Conservation (phyloP, 306 rosid species). For the Sicyos edulis region DNA sequence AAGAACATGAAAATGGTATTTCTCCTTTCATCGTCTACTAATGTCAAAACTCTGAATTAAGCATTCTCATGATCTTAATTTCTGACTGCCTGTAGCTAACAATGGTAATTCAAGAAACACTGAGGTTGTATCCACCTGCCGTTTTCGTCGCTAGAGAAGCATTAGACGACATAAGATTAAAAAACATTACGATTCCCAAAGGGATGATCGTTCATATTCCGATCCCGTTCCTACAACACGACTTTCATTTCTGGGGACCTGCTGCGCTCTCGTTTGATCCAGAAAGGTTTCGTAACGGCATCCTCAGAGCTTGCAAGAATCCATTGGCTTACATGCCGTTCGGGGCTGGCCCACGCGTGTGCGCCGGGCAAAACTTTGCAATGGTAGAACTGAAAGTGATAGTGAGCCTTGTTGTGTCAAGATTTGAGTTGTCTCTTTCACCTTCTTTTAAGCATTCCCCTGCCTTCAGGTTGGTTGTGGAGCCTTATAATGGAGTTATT, state of each 20-base stretch:
- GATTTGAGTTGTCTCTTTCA: slow-evolving; percentile 31
- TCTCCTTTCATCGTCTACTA: not conserved
- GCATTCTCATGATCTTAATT: not conserved
- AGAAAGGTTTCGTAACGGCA: slow-evolving; percentile 49
- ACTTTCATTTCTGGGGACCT: slow-evolving; percentile 47
- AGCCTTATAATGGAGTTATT: slow-evolving; percentile 29
- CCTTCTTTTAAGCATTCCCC: slow-evolving; percentile 32
- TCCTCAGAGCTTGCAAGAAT: slow-evolving; percentile 40
- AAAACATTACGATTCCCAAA: slow-evolving; percentile 44
- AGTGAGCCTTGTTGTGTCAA: slow-evolving; percentile 26
- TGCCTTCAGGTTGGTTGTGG: slow-evolving; percentile 19
- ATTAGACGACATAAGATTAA: slow-evolving; percentile 34
- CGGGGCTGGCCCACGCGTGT: slow-evolving; percentile 48
- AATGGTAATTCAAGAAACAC: slow-evolving; percentile 73
- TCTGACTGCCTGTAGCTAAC: slow-evolving; percentile 34
- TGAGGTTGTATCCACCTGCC: slow-evolving; percentile 53
- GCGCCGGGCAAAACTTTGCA: slow-evolving; percentile 53
- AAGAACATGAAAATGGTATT: slow-evolving; percentile 55
- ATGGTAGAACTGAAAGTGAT: slow-evolving; percentile 49
- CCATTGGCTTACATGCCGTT: slow-evolving; percentile 56
- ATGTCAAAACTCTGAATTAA: not conserved
- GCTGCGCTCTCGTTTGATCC: slow-evolving; percentile 57
- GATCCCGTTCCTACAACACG: slow-evolving; percentile 40
- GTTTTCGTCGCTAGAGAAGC: slow-evolving; percentile 31
- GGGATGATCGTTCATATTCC: slow-evolving; percentile 54